A percentile compares a stretch with the other conserved stretches of the same genome.
phyloP scores from a whole-genome alignment of 495 filamentous ascomycete genomes.

The Xylaria intraflava region DNA sequence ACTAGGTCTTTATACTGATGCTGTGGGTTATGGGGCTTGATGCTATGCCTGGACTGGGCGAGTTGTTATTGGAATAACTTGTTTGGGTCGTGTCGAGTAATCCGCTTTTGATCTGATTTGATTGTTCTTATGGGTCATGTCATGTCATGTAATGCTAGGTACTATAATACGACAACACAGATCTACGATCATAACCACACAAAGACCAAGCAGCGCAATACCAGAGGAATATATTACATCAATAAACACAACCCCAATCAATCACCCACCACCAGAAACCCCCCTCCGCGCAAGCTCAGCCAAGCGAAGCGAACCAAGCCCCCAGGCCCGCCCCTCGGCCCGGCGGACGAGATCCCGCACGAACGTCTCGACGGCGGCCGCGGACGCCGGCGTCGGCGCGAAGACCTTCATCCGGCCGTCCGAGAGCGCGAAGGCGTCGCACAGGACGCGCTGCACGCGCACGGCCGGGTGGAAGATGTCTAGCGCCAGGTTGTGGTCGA shows the following conservation, averaged over 20 bases:
- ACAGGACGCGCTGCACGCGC: slow-evolving; percentile 36
- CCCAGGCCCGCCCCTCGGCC: slow-evolving; percentile 17
- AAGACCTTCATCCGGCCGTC: slow-evolving; percentile 41
- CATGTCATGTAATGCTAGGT: no score
- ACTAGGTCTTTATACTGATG: no score
- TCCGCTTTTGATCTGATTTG: no score
- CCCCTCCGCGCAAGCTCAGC: background rate
- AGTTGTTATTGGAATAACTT: no score
- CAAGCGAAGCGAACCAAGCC: background rate
- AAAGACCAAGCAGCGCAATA: no score
- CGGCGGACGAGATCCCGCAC: slow-evolving; percentile 11
- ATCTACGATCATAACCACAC: no score
- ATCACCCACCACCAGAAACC: background rate
- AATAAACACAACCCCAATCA: background rate
- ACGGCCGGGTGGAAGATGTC: slow-evolving; percentile 42
- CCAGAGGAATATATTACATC: no score
- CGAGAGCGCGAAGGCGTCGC: slow-evolving; percentile 40
- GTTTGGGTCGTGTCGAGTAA: no score
- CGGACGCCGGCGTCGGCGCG: slow-evolving; percentile 2
- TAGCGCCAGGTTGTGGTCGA: slow-evolving; percentile 34
- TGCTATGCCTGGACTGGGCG: no score
- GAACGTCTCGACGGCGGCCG: slow-evolving; percentile 13
- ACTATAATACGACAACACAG: no score
- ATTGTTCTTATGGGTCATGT: no score
- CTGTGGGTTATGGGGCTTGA: no score